Conservation (phyloP, 306 rosid species). For the Prunus mira region DNA sequence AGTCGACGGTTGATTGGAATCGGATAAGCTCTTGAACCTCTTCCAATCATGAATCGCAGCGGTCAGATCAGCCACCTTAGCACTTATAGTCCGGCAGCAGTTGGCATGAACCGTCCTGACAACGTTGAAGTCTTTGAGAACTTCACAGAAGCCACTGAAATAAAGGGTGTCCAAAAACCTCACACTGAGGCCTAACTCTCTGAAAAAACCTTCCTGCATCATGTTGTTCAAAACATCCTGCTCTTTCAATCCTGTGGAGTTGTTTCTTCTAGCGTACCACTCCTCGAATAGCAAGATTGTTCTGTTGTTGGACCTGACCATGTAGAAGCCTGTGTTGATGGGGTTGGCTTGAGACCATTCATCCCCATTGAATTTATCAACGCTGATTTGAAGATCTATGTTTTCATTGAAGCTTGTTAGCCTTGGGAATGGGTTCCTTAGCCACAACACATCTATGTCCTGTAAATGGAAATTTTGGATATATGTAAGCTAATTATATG, state of each 20-base stretch:
- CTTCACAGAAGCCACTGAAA: constrained; percentile 34
- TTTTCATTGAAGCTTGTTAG: constrained; percentile 21
- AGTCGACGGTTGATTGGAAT: not conserved
- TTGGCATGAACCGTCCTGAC: constrained; percentile 21
- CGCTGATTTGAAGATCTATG: constrained; percentile 32
- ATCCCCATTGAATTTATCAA: constrained; percentile 26
- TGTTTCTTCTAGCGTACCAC: constrained; percentile 25
- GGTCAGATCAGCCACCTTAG: constrained; percentile 21
- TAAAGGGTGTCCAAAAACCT: constrained; percentile 24
- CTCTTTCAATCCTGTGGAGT: constrained; percentile 20
- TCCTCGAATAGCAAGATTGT: constrained; percentile 28
- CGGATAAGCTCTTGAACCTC: not conserved
- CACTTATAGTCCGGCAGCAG: constrained; percentile 30
- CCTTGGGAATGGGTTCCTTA: constrained; percentile 36
- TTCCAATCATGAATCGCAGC: constrained; percentile 28
- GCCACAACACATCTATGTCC: constrained; percentile 42
- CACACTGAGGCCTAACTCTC: constrained; percentile 5
- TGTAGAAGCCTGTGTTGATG: constrained; percentile 44
- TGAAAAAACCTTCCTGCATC: constrained; percentile 17
- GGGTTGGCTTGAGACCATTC: constrained; percentile 20
- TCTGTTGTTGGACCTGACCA: constrained; percentile 32
- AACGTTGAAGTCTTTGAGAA: too few relatives aligned
- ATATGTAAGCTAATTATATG: too few relatives aligned
- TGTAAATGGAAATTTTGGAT: not conserved
- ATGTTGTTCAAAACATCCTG: constrained; percentile 25